phyloP scores from a whole-genome alignment of 192 early-diverging fungal genomes.

The Coemansia sp. region DNA sequence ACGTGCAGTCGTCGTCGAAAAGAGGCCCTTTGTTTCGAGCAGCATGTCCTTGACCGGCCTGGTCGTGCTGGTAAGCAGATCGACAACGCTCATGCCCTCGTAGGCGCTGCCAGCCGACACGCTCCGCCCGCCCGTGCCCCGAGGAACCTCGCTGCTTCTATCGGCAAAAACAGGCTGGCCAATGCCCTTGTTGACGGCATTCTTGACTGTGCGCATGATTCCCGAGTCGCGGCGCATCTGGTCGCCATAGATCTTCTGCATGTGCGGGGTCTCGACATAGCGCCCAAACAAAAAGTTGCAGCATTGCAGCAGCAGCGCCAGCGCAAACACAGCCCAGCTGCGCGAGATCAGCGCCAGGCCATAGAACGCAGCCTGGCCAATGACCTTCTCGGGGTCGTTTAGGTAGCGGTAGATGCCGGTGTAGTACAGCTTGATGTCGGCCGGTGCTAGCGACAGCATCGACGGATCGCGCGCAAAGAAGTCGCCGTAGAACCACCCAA shows the following conservation, averaged over 20 bases:
- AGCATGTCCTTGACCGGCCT: slow-evolving; percentile 59
- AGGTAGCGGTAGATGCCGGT: slow-evolving; percentile 92
- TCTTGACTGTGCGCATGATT: slow-evolving; percentile 56
- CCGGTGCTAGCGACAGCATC: slow-evolving; percentile 44
- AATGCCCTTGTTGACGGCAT: slow-evolving; percentile 48
- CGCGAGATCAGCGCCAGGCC: slow-evolving; percentile 84
- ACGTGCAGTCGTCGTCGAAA: slow-evolving; percentile 43
- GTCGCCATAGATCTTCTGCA: slow-evolving; percentile 82
- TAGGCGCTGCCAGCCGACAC: neutral
- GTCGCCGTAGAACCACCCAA: slow-evolving; percentile 99
- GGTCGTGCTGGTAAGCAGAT: slow-evolving; percentile 58
- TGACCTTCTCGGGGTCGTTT: slow-evolving; percentile 91
- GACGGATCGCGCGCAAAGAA: slow-evolving; percentile 86
- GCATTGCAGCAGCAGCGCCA: slow-evolving; percentile 81
- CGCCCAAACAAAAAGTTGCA: slow-evolving; percentile 80
- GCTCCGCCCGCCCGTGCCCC: neutral
- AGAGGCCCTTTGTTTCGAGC: slow-evolving; percentile 53
- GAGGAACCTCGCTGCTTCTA: neutral
- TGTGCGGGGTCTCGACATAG: slow-evolving; percentile 91
- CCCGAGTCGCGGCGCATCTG: slow-evolving; percentile 82
- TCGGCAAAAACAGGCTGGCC: slow-evolving; percentile 42
- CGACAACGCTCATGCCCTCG: slow-evolving; percentile 19
- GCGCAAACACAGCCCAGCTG: slow-evolving; percentile 72
- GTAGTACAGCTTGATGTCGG: slow-evolving; percentile 64
- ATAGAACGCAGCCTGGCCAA: slow-evolving; percentile 94